These are phyloP conservation scores for Mortierella sp. DNA, from an alignment of 371 early-diverging fungal species.

Conservation along the genomic window DNA sequence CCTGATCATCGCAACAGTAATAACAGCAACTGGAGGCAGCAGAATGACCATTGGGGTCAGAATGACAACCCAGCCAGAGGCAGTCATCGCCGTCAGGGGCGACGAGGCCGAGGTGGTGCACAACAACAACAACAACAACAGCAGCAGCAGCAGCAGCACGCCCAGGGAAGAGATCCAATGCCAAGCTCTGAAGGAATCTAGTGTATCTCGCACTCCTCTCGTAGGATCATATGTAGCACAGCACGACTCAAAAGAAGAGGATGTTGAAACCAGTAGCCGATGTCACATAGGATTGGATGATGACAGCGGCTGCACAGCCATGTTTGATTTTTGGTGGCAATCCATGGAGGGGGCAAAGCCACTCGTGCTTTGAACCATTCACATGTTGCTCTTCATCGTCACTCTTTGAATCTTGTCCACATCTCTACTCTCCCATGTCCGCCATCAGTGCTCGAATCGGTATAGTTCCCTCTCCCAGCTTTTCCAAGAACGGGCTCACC, in stretches of 20 bases:
- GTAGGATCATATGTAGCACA: no score
- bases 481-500: no score
- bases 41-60: no score
- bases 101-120: neutral
- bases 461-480: conserved; percentile 1
- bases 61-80: no score
- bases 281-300: neutral
- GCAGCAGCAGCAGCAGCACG: conserved; percentile 4
- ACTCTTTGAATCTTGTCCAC: neutral
- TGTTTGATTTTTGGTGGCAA: conserved; percentile 3
- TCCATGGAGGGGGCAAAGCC: conserved; percentile 3
- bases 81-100: no score
- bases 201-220: no score
- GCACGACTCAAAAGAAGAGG: no score
- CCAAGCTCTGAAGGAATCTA: neutral
- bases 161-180: neutral
- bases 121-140: conserved; percentile 10
- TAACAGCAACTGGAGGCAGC: no score
- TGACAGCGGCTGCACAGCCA: neutral
- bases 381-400: neutral
- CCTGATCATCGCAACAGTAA: no score
- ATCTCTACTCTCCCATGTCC: conserved; percentile 20
- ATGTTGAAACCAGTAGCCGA: no score
- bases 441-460: conserved; percentile 52
- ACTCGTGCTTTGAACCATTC: neutral